Evolutionary conservation across 2,329 filamentous ascomycete genomes (phyloP).

Genomic region (Pestalotiopsis sp.): DNA sequence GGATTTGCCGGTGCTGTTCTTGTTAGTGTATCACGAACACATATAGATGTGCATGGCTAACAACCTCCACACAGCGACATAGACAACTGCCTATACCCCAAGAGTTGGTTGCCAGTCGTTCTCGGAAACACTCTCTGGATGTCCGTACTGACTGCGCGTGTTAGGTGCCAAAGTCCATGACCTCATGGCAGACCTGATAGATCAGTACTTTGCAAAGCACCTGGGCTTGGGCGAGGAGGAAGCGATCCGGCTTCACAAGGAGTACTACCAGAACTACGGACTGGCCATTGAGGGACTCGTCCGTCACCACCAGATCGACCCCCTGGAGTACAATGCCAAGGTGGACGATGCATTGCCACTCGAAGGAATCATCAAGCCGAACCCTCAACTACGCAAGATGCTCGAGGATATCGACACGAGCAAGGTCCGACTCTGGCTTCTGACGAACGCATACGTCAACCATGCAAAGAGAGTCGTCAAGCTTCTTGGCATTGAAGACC

Average conservation of each 20-base stretch:
- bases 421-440: slow-evolving; percentile 89
- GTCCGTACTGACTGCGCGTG: slow-evolving; percentile 17
- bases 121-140: not conserved
- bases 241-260: slow-evolving; percentile 81
- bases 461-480: slow-evolving; percentile 83
- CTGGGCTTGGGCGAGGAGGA: slow-evolving; percentile 75
- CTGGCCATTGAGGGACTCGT: slow-evolving; percentile 96
- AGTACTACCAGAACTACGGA: slow-evolving; percentile 95
- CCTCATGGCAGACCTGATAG: slow-evolving; percentile 84
- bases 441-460: slow-evolving; percentile 94
- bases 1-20: slow-evolving; percentile 42
- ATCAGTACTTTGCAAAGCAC: slow-evolving; percentile 65
- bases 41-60: not conserved
- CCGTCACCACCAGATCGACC: slow-evolving; percentile 91
- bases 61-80: slow-evolving; percentile 78
- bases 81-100: slow-evolving; percentile 95
- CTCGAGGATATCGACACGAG: slow-evolving; percentile 79
- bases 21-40: slow-evolving; percentile 34
- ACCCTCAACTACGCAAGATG: slow-evolving; percentile 72
- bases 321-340: slow-evolving; percentile 89
- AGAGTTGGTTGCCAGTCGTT: slow-evolving; percentile 57
- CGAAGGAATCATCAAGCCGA: slow-evolving; percentile 79
- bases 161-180: slow-evolving; percentile 79
- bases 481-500: slow-evolving; percentile 78
- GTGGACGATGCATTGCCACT: slow-evolving; percentile 94